These are phyloP conservation scores for Chrysosporium queenslandicum DNA, from an alignment of 2,329 filamentous ascomycete genomes.

Conservation along the genomic window DNA sequence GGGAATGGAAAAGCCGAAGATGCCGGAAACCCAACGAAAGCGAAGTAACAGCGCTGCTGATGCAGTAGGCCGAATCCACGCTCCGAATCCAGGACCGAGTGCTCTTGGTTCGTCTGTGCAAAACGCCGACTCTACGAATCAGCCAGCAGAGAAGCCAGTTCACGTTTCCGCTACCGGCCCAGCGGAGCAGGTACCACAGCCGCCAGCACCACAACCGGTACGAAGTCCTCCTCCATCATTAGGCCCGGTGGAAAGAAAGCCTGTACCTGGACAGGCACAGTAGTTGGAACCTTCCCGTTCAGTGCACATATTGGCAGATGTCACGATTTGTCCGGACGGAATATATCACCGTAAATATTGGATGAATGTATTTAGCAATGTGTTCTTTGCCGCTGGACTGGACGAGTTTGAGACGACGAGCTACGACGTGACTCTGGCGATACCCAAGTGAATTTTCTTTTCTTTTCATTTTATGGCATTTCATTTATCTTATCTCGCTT, in stretches of 20 bases:
- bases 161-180: background rate
- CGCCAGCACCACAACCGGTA: slow-evolving; percentile 31
- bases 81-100: slow-evolving; percentile 14
- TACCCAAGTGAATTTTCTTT: slow-evolving; percentile 8
- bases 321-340: background rate
- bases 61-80: slow-evolving; percentile 15
- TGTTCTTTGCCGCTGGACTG: slow-evolving; percentile 1
- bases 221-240: slow-evolving; percentile 29
- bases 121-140: background rate
- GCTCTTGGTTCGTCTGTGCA: slow-evolving; percentile 4
- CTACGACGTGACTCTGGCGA: slow-evolving; percentile 12
- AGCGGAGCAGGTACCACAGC: background rate
- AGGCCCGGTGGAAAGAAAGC: slow-evolving; percentile 45
- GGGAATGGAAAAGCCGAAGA: slow-evolving; percentile 34
- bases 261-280: slow-evolving; percentile 46
- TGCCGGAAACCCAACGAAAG: slow-evolving; percentile 30
- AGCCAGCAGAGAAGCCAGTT: background rate
- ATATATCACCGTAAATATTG: slow-evolving; percentile 6
- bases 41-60: slow-evolving; percentile 39
- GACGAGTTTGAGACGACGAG: slow-evolving; percentile 6
- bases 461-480: slow-evolving; percentile 1
- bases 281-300: slow-evolving; percentile 1
- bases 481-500: background rate
- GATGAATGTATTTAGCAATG: slow-evolving; percentile 6
- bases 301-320: background rate